phyloP scores from a whole-genome alignment of 2,329 filamentous ascomycete genomes.

The Rhynchosporium graminicola region DNA sequence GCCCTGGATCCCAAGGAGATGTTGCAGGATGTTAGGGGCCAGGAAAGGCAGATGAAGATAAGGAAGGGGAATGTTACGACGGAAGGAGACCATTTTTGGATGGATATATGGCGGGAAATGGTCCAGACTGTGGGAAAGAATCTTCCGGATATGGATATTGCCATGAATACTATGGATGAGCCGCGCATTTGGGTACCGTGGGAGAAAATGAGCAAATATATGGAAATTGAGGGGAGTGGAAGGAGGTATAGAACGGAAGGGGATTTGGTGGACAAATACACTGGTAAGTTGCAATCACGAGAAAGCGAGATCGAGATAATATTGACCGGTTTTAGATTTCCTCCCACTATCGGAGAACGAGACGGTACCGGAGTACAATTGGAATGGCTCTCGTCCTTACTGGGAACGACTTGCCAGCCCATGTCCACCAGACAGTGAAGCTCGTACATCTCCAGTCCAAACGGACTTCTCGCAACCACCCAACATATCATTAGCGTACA shows the following conservation, averaged over 20 bases:
- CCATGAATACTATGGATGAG: conserved; percentile 65
- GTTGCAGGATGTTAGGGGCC: conserved; percentile 52
- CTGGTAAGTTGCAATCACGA: conserved; percentile 8
- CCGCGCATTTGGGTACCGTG: conserved; percentile 60
- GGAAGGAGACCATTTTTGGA: conserved; percentile 43
- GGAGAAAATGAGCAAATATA: conserved; percentile 43
- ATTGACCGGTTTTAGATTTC: not conserved
- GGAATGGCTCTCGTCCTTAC: conserved; percentile 44
- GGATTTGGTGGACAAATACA: conserved; percentile 39
- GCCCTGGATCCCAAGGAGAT: conserved; percentile 48
- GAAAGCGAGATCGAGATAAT: not conserved
- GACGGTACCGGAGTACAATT: conserved; percentile 12
- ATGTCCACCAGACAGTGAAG: conserved; percentile 62
- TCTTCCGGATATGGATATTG: conserved; percentile 65
- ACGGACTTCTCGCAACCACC: conserved; percentile 48
- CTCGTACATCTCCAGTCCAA: conserved; percentile 50
- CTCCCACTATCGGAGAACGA: conserved; percentile 3
- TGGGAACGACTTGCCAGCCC: conserved; percentile 59
- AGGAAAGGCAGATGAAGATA: conserved; percentile 60
- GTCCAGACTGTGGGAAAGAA: conserved; percentile 47
- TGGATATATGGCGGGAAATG: conserved; percentile 43
- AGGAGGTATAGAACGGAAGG: conserved; percentile 58
- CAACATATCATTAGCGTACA: conserved; percentile 50
- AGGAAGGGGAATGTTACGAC: conserved; percentile 53
- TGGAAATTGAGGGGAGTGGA: conserved; percentile 26